Evolutionary conservation across 495 filamentous ascomycete genomes (phyloP).

Genomic region (Chaetomium tenue): DNA sequence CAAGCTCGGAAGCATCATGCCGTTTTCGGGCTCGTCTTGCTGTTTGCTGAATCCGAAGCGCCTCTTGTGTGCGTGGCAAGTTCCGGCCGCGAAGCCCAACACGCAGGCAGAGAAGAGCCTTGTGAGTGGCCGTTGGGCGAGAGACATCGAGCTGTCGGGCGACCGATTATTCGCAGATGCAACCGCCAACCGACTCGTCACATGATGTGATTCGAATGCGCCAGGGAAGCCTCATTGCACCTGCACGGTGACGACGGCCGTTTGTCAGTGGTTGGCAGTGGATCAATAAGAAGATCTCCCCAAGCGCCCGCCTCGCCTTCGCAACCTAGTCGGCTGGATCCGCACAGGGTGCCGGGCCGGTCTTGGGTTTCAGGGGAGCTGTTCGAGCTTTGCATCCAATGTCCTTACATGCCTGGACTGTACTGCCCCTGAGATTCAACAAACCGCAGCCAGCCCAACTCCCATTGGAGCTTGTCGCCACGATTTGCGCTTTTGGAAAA

Average conservation of each 20-base stretch:
- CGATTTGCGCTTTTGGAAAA: neutral
- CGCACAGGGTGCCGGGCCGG: neutral
- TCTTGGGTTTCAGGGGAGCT: neutral
- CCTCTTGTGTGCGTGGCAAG: conserved; percentile 1
- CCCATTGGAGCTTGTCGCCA: neutral
- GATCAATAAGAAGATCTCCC: conserved; percentile 27
- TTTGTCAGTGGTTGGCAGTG: conserved; percentile 22
- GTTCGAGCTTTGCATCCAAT: no score
- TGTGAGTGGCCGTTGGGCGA: neutral
- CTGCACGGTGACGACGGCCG: conserved; percentile 1
- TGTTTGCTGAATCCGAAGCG: neutral
- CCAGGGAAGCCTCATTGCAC: conserved; percentile 9
- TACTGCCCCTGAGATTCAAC: neutral
- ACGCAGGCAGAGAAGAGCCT: neutral
- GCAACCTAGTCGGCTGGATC: neutral
- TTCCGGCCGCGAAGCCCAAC: conserved; percentile 13
- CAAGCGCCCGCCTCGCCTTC: conserved; percentile 18
- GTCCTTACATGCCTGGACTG: neutral
- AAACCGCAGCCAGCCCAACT: conserved; percentile 7
- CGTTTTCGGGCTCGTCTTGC: neutral
- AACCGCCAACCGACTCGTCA: conserved; percentile 19
- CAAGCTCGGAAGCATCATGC: neutral
- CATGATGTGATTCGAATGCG: conserved; percentile 34
- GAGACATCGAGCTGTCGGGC: conserved; percentile 6
- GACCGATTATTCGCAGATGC: neutral